Evolutionary conservation across 495 filamentous ascomycete genomes (phyloP).

Genomic region (Podospora pseudocomata): DNA sequence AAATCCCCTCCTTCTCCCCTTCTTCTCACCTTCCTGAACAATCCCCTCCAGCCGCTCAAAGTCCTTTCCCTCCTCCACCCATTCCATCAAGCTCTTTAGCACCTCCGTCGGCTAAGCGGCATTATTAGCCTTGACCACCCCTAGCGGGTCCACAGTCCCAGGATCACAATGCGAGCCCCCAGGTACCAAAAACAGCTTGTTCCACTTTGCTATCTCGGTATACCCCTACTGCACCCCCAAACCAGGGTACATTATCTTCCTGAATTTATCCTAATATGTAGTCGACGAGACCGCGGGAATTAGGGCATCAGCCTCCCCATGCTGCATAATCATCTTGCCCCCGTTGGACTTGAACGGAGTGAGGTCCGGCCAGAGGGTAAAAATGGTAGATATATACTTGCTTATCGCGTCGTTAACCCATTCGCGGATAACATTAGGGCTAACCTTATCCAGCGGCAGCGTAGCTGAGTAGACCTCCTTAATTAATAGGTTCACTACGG

Average conservation of each 20-base stretch:
- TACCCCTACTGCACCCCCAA: conserved; percentile 36
- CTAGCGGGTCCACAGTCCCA: conserved; percentile 40
- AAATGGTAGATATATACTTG: conserved; percentile 32
- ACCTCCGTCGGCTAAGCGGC: conserved; percentile 34
- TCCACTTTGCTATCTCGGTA: conserved; percentile 45
- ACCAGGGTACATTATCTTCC: conserved; percentile 47
- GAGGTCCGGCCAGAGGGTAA: conserved; percentile 49
- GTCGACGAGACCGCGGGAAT: conserved; percentile 49
- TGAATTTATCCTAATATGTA: conserved; percentile 49
- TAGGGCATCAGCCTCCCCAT: conserved; percentile 47
- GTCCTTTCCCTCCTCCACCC: conserved; percentile 48
- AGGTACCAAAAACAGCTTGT: conserved; percentile 50
- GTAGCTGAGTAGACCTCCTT: no score
- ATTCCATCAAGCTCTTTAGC: conserved; percentile 46
- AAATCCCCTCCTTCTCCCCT: conserved; percentile 44
- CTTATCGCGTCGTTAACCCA: conserved; percentile 27
- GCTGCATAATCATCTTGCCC: conserved; percentile 50
- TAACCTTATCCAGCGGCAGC: no score
- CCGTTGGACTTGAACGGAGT: conserved; percentile 40
- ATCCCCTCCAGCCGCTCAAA: conserved; percentile 42
- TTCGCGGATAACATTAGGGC: no score
- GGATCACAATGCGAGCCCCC: conserved; percentile 48
- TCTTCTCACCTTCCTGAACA: conserved; percentile 29
- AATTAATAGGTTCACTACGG: no score
- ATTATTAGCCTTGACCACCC: conserved; percentile 28